Evolutionary conservation across 176 grass and related monocot genomes (phyloP).

Genomic region (Zea luxurians): DNA sequence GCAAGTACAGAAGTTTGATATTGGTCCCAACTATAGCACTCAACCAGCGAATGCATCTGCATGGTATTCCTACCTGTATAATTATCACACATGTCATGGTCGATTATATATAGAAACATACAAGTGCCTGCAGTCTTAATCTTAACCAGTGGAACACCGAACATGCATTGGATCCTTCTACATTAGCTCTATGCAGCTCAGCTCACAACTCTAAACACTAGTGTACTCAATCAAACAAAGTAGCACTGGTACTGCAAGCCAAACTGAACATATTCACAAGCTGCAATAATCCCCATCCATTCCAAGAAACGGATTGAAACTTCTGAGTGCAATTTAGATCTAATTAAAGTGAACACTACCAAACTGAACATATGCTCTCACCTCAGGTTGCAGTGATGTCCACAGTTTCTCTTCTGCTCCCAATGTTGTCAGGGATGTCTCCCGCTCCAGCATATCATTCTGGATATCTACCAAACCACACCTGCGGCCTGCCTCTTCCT

Average conservation of each 20-base stretch:
- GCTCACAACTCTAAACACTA: no score
- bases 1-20: background rate
- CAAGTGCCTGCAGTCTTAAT: no score
- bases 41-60: background rate
- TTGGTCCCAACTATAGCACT: background rate
- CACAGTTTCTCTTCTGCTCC: background rate
- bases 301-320: background rate
- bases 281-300: background rate
- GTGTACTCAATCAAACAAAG: background rate
- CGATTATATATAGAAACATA: background rate
- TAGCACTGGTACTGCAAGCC: background rate
- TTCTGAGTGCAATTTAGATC: background rate
- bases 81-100: background rate
- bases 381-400: background rate
- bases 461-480: background rate
- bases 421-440: background rate
- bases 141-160: no score
- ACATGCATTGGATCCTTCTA: background rate
- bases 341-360: background rate
- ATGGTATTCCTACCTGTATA: background rate
- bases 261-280: background rate
- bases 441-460: background rate
- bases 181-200: no score
- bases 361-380: background rate
- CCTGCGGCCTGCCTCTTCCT: background rate